Percentiles rank a stretch among this genome's conserved stretches.
Conservation (phyloP, 1,284 basidiomycete genomes). For the Sporisorium sorghi region DNA sequence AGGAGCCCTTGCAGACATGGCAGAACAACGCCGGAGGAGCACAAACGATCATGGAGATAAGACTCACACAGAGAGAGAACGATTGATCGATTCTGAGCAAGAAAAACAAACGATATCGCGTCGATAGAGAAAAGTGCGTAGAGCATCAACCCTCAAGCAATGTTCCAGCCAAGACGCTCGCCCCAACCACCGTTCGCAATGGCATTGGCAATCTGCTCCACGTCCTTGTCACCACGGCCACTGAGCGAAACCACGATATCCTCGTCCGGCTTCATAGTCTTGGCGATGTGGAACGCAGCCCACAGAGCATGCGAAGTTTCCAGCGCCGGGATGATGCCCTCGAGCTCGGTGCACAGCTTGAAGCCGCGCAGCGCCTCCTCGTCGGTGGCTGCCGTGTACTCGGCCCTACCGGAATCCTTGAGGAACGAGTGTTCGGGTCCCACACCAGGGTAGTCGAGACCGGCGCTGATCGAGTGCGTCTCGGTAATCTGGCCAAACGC, state of each 20-base stretch:
- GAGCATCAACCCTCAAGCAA: constrained; percentile 27
- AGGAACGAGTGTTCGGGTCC: constrained; percentile 98
- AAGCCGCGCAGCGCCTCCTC: constrained; percentile 93
- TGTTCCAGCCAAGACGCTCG: constrained; percentile 64
- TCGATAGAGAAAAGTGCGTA: background rate
- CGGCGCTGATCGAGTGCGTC: constrained; percentile 96
- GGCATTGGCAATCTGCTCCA: constrained; percentile 84
- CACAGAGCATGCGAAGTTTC: constrained; percentile 97
- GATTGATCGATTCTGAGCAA: no score
- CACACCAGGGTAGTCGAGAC: constrained; percentile 79
- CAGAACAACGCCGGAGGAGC: no score
- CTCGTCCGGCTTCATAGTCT: constrained; percentile 82
- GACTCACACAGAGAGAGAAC: no score
- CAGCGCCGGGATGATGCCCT: constrained; percentile 97
- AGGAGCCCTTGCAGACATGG: no score
- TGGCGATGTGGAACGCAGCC: constrained; percentile 87
- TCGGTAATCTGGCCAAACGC: constrained; percentile 91
- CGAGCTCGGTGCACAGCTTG: constrained; percentile 86
- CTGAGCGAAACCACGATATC: constrained; percentile 80
- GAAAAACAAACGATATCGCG: no score
- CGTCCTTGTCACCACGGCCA: constrained; percentile 93
- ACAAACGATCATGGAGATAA: no score
- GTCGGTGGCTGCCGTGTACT: constrained; percentile 93
- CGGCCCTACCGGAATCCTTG: constrained; percentile 91
- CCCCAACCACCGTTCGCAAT: constrained; percentile 64